Base-by-base conservation (phyloP, 2,329 filamentous ascomycete genomes). In the Ilyonectria mors-panacis region DNA sequence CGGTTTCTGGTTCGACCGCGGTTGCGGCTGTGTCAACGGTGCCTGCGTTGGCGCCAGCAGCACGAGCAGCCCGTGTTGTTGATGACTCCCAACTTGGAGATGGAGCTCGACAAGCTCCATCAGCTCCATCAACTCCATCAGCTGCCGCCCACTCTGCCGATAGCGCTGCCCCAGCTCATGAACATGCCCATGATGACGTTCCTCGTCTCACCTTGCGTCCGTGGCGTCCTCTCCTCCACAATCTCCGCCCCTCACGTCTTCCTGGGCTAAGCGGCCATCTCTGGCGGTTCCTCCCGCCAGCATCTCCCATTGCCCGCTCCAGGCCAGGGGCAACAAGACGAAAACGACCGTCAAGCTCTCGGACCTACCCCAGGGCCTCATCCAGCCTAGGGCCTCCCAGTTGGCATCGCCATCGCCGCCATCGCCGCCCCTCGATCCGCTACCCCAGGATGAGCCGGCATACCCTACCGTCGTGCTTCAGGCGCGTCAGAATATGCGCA, bases 381-480 rank as follows among this genome's bases (percentile, higher is more conserved):
- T 86, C 44, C 67, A 69, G 57, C 69, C 69, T 56, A 69, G 65
- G 64, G 33, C 57, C 19, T 33, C 51, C 50, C 44, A 35, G 53
- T 56, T 44, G 39, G n/a, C 55, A 54, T 55, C 59, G 33, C 44
- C 59, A 23, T 64, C 64, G 53, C 56, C 71, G 65, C 54, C 61
- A 50, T 65, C 59, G 61, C 53, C 67, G 70, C 70, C 65, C 69
- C 59, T 58, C 70, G 60, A 66, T 30, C 53, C 47, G 6, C 63
- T 76, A 42, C 80, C 91, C 33, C 75, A 83, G 62, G 78, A 83
- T 68, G 80, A 83, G 61, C 82, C 88, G 17, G 77, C 83, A 6
- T 98, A 98, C 80, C 95, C 96, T 17, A 93, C 94, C n/a, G 93
- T 98, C 54, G 85, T 98, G 65, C 89, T 94, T 77, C 94, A 97